Evolutionary conservation across 192 early-diverging fungal genomes (phyloP).

Genomic region (Allomyces javanicus): DNA sequence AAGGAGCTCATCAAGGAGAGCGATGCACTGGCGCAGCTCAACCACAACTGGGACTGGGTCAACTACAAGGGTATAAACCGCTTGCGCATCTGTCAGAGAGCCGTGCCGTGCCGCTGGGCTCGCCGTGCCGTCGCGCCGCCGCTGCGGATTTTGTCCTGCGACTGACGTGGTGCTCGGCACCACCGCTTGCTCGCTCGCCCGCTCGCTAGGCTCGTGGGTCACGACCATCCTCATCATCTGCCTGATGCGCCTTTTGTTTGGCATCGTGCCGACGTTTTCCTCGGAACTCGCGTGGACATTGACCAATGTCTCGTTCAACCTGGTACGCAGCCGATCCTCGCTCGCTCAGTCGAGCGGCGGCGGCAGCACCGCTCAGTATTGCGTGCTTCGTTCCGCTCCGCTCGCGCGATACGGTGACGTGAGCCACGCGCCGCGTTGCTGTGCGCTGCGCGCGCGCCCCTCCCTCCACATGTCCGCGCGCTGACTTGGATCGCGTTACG

Average conservation of each 20-base stretch:
- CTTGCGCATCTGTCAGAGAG: background rate
- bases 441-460: background rate
- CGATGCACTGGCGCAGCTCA: constrained; percentile 6
- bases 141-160: background rate
- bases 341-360: background rate
- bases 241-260: constrained; percentile 51
- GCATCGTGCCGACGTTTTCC: constrained; percentile 73
- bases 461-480: background rate
- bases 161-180: background rate
- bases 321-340: constrained; percentile 27
- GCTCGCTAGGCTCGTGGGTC: constrained; percentile 66
- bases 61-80: constrained; percentile 21
- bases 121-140: background rate
- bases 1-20: constrained; percentile 2
- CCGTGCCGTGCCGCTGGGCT: background rate
- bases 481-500: background rate
- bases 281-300: constrained; percentile 91
- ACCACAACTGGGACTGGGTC: constrained; percentile 35
- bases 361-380: background rate
- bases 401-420: background rate
- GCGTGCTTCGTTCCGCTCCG: background rate
- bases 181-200: background rate
- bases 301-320: constrained; percentile 77
- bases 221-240: constrained; percentile 71
- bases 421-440: background rate